These are phyloP conservation scores for Pseudopyrenochaeta lycopersici DNA, from an alignment of 2,329 filamentous ascomycete species.

Conservation along the genomic window DNA sequence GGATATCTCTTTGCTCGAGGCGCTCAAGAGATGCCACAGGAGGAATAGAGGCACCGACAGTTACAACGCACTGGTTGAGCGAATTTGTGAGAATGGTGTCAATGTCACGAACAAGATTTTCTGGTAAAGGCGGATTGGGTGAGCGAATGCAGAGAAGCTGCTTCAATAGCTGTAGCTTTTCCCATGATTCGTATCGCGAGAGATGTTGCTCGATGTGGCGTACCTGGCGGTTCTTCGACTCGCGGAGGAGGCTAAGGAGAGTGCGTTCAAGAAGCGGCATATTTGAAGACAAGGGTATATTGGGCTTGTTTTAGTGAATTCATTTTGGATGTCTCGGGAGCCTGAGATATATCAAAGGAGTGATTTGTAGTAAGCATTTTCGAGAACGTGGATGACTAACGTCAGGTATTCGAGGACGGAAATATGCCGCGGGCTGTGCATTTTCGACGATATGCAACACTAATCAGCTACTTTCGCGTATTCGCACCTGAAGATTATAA, in stretches of 20 bases:
- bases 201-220: conserved; percentile 19
- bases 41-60: conserved; percentile 14
- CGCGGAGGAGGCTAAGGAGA: conserved; percentile 16
- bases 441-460: neutral
- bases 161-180: conserved; percentile 22
- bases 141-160: conserved; percentile 40
- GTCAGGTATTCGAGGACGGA: neutral
- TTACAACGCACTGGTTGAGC: conserved; percentile 20
- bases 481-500: too few species aligned
- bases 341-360: neutral
- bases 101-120: conserved; percentile 17
- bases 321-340: too few species aligned
- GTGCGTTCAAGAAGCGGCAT: conserved; percentile 17
- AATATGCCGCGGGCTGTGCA: neutral
- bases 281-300: neutral
- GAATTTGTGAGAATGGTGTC: conserved; percentile 24
- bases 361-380: neutral
- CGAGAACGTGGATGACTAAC: neutral
- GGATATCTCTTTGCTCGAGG: conserved; percentile 2
- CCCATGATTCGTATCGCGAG: conserved; percentile 16
- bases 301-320: neutral
- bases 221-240: conserved; percentile 16
- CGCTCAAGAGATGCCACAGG: conserved; percentile 1
- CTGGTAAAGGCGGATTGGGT: conserved; percentile 24
- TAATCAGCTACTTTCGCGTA: too few species aligned